A percentile compares a stretch with the other conserved stretches of the same genome.
Conservation (phyloP, 108 stramenopile species). For the Skeletonema marinoi region DNA sequence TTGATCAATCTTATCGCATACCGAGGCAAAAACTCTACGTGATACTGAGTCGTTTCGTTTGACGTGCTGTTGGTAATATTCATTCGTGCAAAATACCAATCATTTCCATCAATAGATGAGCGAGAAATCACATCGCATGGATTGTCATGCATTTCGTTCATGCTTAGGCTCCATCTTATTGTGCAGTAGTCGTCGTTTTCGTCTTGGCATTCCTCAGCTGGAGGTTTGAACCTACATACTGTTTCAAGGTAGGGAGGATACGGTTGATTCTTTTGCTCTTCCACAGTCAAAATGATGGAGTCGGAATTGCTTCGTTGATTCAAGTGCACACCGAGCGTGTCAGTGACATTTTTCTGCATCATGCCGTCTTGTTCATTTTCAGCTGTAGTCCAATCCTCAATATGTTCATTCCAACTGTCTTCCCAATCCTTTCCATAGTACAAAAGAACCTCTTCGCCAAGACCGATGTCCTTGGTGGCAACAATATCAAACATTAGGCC, state of each 20-base stretch:
- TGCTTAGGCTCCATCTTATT: not conserved
- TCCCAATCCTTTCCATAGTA: constrained; percentile 85
- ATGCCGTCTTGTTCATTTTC: constrained; percentile 47
- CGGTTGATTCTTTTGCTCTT: constrained; percentile 67
- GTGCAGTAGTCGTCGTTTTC: not conserved
- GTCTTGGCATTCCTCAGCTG: not conserved
- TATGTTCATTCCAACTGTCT: constrained; percentile 68
- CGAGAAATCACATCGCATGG: constrained; percentile 1
- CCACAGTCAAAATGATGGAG: constrained; percentile 56
- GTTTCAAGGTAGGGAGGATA: constrained; percentile 43
- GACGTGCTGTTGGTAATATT: not conserved
- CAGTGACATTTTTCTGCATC: not conserved
- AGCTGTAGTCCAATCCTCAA: constrained; percentile 30
- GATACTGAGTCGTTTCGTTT: not conserved
- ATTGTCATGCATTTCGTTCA: not conserved
- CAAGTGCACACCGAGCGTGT: constrained; percentile 31
- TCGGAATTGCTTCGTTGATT: constrained; percentile 19
- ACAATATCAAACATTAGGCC: constrained; percentile 52
- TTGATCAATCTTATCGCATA: constrained; percentile 58
- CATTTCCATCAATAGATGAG: not conserved
- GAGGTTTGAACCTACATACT: not conserved
- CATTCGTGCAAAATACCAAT: not conserved
- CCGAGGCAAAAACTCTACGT: constrained; percentile 27
- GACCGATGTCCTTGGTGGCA: constrained; percentile 54
- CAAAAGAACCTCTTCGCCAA: constrained; percentile 62